These are phyloP conservation scores for Colletotrichum sp. DNA, from an alignment of 2,329 filamentous ascomycete species.

Conservation along the genomic window DNA sequence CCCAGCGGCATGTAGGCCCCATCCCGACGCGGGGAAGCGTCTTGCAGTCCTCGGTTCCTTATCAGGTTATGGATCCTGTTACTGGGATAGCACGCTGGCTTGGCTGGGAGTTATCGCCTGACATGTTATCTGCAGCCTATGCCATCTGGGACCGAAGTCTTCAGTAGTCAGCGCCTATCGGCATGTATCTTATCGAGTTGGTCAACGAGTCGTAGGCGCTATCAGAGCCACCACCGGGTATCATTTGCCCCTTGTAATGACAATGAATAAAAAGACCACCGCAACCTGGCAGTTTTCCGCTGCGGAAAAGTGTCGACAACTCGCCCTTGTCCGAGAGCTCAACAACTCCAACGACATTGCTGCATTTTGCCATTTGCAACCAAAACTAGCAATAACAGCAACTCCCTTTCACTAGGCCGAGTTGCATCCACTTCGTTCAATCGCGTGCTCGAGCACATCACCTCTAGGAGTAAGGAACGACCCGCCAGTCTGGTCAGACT, in stretches of 20 bases:
- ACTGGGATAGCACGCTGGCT: background rate
- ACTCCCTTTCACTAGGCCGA: background rate
- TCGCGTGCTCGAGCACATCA: background rate
- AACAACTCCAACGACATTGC: background rate
- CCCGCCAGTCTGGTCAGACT: background rate
- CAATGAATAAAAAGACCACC: background rate
- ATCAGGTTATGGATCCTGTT: slow-evolving; percentile 1
- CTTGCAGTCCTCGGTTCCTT: background rate
- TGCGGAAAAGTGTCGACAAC: background rate
- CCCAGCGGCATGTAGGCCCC: background rate
- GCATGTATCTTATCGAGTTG: background rate
- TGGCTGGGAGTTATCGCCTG: background rate
- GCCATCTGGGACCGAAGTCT: background rate
- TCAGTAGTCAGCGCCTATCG: background rate
- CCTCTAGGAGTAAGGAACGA: background rate
- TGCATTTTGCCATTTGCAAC: background rate
- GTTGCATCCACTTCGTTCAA: background rate
- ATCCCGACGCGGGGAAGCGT: slow-evolving; percentile 6
- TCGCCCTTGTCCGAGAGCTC: background rate
- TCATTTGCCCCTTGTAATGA: background rate
- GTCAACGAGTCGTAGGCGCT: background rate
- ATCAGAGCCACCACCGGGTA: background rate
- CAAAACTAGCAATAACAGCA: background rate
- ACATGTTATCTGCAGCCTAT: slow-evolving; percentile 14
- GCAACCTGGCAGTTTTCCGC: background rate